A percentile compares a stretch with the other conserved stretches of the same genome.
Conservation (phyloP, 1,139 yeast genomes). For the Magnusiomyces tetraspermus region DNA sequence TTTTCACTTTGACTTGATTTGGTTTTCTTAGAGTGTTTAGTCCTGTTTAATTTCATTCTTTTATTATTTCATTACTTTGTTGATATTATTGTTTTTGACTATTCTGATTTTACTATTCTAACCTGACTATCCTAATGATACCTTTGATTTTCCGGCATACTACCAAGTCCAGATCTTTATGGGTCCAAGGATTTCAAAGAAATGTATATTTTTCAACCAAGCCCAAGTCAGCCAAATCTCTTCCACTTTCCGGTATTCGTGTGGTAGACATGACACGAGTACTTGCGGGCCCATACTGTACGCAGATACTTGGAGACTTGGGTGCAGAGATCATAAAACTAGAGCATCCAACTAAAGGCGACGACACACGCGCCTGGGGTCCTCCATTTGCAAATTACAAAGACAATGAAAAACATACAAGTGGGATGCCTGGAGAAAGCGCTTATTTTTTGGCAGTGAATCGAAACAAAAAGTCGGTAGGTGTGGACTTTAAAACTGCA, state of each 20-base stretch:
- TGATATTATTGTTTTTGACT: background rate
- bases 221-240: constrained; percentile 1
- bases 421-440: constrained; percentile 30
- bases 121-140: background rate
- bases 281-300: constrained; percentile 38
- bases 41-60: too few species aligned
- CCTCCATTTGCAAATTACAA: constrained; percentile 31
- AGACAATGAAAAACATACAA: too few species aligned
- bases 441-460: constrained; percentile 36
- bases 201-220: too few species aligned
- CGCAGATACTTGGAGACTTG: constrained; percentile 36
- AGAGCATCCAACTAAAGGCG: constrained; percentile 38
- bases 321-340: constrained; percentile 38
- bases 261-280: constrained; percentile 37
- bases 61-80: too few species aligned
- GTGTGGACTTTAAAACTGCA: constrained; percentile 31
- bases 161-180: too few species aligned
- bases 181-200: too few species aligned
- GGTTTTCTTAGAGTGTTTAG: too few species aligned
- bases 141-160: background rate
- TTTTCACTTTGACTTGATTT: too few species aligned
- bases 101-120: background rate
- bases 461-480: constrained; percentile 35
- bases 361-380: constrained; percentile 40
- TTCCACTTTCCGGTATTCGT: constrained; percentile 31